Evolutionary conservation across 2,329 filamentous ascomycete genomes (phyloP), one percentile per base, ranked within the genome.

Genomic region (Colletotrichum sansevieriae): DNA sequence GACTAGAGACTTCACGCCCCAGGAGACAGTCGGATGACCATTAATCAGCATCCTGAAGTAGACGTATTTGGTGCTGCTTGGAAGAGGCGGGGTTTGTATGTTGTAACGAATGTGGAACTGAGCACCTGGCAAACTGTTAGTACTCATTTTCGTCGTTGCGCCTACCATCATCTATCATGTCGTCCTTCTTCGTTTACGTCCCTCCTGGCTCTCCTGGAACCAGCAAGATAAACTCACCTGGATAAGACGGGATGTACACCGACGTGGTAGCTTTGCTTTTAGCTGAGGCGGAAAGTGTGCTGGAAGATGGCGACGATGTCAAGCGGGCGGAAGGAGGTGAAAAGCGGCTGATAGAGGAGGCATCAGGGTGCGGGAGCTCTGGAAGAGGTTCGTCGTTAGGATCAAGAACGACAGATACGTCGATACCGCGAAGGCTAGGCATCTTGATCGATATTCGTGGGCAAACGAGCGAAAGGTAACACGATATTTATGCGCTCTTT

Each of bases 1-100:
- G 3, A 70, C 72, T 13, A 72, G 73, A 15, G 82, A 75, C 63
- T 86, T 79, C 20, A 83, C 79, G 2, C 87, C 87, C 83, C 86
- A 90, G 3, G 83, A 84, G 3, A 83, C 79, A n/a, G 85, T 77
- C 18, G 81, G 79, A 15, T 83, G 81, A 15, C 85, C 85, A 70
- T 90, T 89, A 74, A 89, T 82, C 63, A 79, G 80, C 60, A 89
- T 75, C 72, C 85, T 88, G 77, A 89, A 89, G 76, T 84, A 87
- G 10, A 88, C 74, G 70, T 81, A 83, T 60, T 74, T 77, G 44
- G 79, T 76, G 18, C 74, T 78, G 2, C 73, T 72, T 1, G 77
- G 77, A 2, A 75, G 15, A 33, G 49, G 49, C 49, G 49, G 71
- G 49, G 75, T 77, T 54, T 74, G 74, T 68, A 88, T 73, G 6